Base-by-base conservation (phyloP, 371 early-diverging fungal genomes). In the Syncephalastrum monosporum region DNA sequence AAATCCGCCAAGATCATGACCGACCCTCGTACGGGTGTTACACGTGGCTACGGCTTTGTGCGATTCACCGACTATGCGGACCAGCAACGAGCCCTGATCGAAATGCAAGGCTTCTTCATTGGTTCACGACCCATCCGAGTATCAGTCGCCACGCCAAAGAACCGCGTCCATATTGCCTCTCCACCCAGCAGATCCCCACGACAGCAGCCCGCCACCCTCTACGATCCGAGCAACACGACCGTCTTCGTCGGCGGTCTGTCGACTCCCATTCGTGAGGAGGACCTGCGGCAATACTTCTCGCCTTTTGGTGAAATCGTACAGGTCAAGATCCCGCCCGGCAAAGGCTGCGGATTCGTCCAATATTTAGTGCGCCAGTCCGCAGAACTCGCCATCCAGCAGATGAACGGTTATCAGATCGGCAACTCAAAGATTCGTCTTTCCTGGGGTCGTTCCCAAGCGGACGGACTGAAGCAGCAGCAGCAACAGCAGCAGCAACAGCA, bases 261-360 rank as follows among this genome's bases (percentile, higher is more conserved):
- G 41, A 77, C 89, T 10, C 82, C 85, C 38, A 88, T 90, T 21
- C 79, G 83, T 42, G 95, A 95, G 68, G 92, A 92, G 41, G 95
- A 95, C 51, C 74, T 96, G 53, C 70, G 82, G 27, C 69, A 82
- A 7, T 82, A 82, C 57, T 97, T 97, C 68, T 72, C 82, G 27
- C 85, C 85, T 41, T 94, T 92, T 77, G 97, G 97, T 42, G 93
- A 91, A 38, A 91, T 97, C 38, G 81, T 81, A 0, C 89, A 93
- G 72, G 90, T 91, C 64, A 95, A 95, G 68, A 93, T 97, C 57
- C 95, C 96, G 17, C 87, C 90, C 16, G 92, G 92, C 42, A 94
- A 93, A 65, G 91, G 93, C 6, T 96, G 97, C 72, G 97, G 95
- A 5, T 96, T 96, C 78, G 94, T 96, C 21, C 92, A 91, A 57